Base-by-base conservation (phyloP, 2,329 filamentous ascomycete species). In the Exophiala xenobiotica region DNA sequence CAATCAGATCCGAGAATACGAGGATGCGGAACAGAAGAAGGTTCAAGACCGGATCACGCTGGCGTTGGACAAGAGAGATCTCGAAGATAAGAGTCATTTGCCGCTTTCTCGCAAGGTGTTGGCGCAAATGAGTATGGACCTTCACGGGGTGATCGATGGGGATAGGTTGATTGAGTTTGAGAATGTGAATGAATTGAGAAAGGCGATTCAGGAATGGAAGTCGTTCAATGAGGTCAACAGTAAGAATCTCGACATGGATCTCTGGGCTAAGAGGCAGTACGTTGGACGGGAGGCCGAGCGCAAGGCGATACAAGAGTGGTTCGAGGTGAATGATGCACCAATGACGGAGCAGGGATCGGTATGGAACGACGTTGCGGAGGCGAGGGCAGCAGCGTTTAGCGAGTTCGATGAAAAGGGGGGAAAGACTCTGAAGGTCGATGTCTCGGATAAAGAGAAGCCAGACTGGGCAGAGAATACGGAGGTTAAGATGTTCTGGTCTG, bases 401-500 rank as follows among this genome's bases (percentile, higher is more conserved):
- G 27, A 29, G 9, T 35, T 54, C 19, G 46, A 49, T 9, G 46
- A 52, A 23, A 46, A 46, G 12, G 43, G 40, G 19, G 27, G 35
- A 6, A 22, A 37, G 39, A 44, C 16, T 20, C 18, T 46, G 24
- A 42, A 43, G 27, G 41, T 37, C 9, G 37, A 47, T 7, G n/a
- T 35, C 31, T 12, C 31, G 12, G 27, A 40, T 5, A 39, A 56
- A n/a, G 57, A 63, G 19, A 56, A 61, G 20, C 50, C 53, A 12
- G 58, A 64, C 19, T 61, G 64, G 33, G 61, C 64, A 2, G 42
- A 67, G 45, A 47, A 62, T 9, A 57, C 65, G 8, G 53, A 67
- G n/a, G 68, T 76, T 23, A 72, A 72, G 60, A 67, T 76, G 29
- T 66, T 71, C 48, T 77, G 74, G 74, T 67, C 65, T 12, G 71